Evolutionary conservation across 2,329 filamentous ascomycete species (phyloP), one percentile per base, ranked within the genome.

Genomic region (Fusarium compactum): DNA sequence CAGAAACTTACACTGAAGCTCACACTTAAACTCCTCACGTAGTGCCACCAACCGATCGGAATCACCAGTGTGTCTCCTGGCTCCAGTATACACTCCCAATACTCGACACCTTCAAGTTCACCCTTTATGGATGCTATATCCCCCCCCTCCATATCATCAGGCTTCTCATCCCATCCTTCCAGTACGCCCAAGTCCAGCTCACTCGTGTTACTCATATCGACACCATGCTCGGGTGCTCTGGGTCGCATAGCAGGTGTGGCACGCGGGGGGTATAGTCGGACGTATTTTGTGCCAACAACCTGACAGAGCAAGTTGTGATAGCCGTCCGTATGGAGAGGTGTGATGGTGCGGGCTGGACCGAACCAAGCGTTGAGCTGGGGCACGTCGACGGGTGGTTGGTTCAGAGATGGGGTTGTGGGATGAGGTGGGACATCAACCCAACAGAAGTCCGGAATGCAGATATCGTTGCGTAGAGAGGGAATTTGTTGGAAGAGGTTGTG

Each of bases 1-100:
- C 96, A 99, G 77, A 98, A 98, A 77, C 94, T 98, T 15, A 98
- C 94, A 72, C 95, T 98, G 76, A 97, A 95, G 77, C 95, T 97
- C 22, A 93, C 89, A 60, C 89, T 94, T 75, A 98, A 78, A 52
- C 94, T 94, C 64, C 92, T 86, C 6, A 98, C 93, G 80, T 98
- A 98, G 83, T 99, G 96, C 96, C 96, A 99, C 95, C 96, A 99
- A 1, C 95, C 96, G 8, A 93, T 86, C 0, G 96, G 96, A 56
- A 99, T 93, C 78, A 97, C 96, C 56, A 99, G 78, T 69, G 90
- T 92, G 56, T 99, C 94, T 0, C 95, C 96, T 1, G 92, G 91
- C 30, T 86, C 88, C 8, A 99, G 81, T 3, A 98, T 86, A 59
- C 90, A 90, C 76, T 99, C 96, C 34, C 92, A 81, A 76, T 91